Conservation (phyloP, 202 grass and related monocot genomes). For the Dendrocalamus latiflorus region DNA sequence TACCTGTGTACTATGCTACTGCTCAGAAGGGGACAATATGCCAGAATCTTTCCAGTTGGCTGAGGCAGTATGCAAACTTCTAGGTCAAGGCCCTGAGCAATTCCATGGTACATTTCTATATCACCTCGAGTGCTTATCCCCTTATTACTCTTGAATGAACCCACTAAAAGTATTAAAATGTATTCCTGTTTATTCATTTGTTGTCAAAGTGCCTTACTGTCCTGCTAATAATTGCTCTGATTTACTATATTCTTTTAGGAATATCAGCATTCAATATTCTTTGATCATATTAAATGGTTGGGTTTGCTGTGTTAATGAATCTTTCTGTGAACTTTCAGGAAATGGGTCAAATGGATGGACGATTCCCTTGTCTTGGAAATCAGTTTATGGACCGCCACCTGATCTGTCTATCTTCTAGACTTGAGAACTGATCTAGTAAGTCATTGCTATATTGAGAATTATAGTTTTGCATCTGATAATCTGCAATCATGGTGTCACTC, state of each 20-base stretch:
- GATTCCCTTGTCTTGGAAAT: slow-evolving; percentile 89
- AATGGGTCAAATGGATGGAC: slow-evolving; percentile 58
- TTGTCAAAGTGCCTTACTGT: neutral
- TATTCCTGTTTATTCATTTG: neutral
- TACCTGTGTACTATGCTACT: slow-evolving; percentile 82
- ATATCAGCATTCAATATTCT: neutral
- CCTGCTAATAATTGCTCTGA: neutral
- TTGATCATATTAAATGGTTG: neutral
- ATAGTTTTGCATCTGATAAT: neutral
- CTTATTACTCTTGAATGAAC: neutral
- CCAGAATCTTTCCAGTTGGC: slow-evolving; percentile 85
- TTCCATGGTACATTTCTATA: slow-evolving; percentile 50
- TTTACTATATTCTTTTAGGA: neutral
- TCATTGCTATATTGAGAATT: neutral
- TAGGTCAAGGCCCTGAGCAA: slow-evolving; percentile 50
- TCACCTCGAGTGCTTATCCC: neutral
- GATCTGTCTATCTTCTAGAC: slow-evolving; percentile 80
- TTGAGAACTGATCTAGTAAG: slow-evolving; percentile 35
- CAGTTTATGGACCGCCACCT: slow-evolving; percentile 88
- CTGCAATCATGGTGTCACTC: neutral
- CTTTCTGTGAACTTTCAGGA: slow-evolving; percentile 43
- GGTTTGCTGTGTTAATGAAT: neutral
- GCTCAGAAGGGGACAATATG: slow-evolving; percentile 93
- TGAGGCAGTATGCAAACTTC: slow-evolving; percentile 60
- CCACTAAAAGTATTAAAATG: neutral